Conservation (phyloP, 305 asterid genomes). For the Fraxinus floribunda region DNA sequence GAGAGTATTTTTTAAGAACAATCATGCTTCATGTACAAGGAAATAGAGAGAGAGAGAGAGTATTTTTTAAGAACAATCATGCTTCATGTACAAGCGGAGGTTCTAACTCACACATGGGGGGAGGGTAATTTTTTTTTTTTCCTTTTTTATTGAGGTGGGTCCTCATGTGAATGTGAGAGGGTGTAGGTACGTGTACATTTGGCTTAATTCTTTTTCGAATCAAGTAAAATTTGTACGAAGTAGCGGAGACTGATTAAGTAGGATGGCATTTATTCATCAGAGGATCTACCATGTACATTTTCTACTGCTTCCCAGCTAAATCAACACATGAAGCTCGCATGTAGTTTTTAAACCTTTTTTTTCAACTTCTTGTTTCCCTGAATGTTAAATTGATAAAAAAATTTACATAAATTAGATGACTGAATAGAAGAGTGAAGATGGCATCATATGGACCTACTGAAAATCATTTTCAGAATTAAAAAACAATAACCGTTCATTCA, state of each 20-base stretch:
- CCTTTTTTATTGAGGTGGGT: too few relatives aligned
- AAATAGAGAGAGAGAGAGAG: too few relatives aligned
- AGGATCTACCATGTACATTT: background rate
- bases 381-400: too few relatives aligned
- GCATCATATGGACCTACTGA: background rate
- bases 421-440: background rate
- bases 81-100: too few relatives aligned
- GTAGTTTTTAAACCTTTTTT: background rate
- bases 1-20: too few relatives aligned
- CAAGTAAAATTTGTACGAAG: background rate
- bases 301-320: background rate
- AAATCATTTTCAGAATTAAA: background rate
- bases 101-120: too few relatives aligned
- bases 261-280: background rate
- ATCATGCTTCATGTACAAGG: too few relatives aligned
- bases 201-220: too few relatives aligned
- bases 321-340: background rate
- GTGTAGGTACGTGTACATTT: too few relatives aligned
- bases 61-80: too few relatives aligned
- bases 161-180: too few relatives aligned
- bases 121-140: too few relatives aligned
- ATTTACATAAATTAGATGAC: background rate
- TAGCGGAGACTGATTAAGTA: background rate
- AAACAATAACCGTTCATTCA: background rate
- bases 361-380: background rate